Percentiles rank a stretch among this genome's conserved stretches.
These are phyloP conservation scores for Saccharomyces hybrid DNA, from an alignment of 1,139 yeast species.

Conservation along the genomic window DNA sequence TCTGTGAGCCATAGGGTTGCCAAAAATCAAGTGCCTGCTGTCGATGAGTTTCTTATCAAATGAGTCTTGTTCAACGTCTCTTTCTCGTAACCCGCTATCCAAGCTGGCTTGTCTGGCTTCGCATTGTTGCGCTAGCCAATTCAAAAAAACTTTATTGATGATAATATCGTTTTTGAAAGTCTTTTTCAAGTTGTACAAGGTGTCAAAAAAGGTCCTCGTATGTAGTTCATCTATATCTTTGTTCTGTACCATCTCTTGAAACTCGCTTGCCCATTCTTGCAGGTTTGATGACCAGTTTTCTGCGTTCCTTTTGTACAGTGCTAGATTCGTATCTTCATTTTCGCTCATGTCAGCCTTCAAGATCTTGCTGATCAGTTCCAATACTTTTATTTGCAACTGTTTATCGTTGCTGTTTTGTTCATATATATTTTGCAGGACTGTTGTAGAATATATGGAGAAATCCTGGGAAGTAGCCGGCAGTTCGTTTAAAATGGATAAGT, in stretches of 20 bases:
- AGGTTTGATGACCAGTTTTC: constrained; percentile 10
- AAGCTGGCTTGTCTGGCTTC: constrained; percentile 34
- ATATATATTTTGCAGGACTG: constrained; percentile 16
- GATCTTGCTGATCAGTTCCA: constrained; percentile 24
- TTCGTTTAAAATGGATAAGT: constrained; percentile 24
- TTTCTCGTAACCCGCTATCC: constrained; percentile 19
- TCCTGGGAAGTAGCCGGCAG: constrained; percentile 10
- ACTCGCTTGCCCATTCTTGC: constrained; percentile 24
- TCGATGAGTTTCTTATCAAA: constrained; percentile 44
- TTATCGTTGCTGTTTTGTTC: constrained; percentile 18
- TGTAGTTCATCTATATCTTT: constrained; percentile 35
- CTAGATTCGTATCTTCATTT: background rate
- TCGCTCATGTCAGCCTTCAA: constrained; percentile 6
- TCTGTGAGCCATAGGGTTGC: constrained; percentile 59
- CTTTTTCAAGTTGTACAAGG: constrained; percentile 36
- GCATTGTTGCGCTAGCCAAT: constrained; percentile 56
- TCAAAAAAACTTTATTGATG: constrained; percentile 37
- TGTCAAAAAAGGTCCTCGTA: constrained; percentile 38
- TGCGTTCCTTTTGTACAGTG: constrained; percentile 4
- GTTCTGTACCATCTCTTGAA: constrained; percentile 21
- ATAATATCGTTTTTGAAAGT: constrained; percentile 20
- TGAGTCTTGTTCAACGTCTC: constrained; percentile 30
- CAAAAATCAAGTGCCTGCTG: constrained; percentile 66
- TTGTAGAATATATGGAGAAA: constrained; percentile 12
- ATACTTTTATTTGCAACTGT: constrained; percentile 26